A percentile compares a stretch with the other conserved stretches of the same genome.
Evolutionary conservation across 257 asterid species (phyloP).

Genomic region (Phtheirospermum japonicum): DNA sequence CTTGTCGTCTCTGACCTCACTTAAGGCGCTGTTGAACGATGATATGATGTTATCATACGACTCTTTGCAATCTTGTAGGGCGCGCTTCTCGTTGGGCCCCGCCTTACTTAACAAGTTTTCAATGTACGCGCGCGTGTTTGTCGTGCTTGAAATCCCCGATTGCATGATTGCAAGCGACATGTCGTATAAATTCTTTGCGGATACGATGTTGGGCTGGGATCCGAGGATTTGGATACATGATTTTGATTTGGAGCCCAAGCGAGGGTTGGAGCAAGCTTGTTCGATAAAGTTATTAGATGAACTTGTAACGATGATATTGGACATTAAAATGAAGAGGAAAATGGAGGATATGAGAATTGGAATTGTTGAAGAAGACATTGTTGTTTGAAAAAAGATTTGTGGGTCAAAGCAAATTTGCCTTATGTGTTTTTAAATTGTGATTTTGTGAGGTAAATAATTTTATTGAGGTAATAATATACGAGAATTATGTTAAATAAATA

Average conservation of each 20-base stretch:
- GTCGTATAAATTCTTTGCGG: not conserved
- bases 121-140: not conserved
- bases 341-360: constrained; percentile 1
- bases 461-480: too few species aligned
- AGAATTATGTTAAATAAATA: too few species aligned
- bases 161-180: constrained; percentile 14
- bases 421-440: too few species aligned
- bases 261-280: not conserved
- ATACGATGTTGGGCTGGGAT: constrained; percentile 1
- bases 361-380: not conserved
- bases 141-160: constrained; percentile 22
- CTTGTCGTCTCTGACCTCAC: not conserved
- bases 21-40: constrained; percentile 16
- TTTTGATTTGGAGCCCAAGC: not conserved
- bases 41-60: not conserved
- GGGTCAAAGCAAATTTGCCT: too few species aligned
- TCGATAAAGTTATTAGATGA: not conserved
- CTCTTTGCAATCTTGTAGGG: constrained; percentile 2
- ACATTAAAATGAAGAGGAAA: not conserved
- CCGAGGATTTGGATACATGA: constrained; percentile 19
- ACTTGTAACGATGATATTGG: not conserved
- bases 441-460: too few species aligned
- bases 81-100: not conserved
- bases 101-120: not conserved
- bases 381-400: too few species aligned